These are phyloP conservation scores for Pouteria glomerata DNA, from an alignment of 148 eudicot genomes.

Conservation along the genomic window DNA sequence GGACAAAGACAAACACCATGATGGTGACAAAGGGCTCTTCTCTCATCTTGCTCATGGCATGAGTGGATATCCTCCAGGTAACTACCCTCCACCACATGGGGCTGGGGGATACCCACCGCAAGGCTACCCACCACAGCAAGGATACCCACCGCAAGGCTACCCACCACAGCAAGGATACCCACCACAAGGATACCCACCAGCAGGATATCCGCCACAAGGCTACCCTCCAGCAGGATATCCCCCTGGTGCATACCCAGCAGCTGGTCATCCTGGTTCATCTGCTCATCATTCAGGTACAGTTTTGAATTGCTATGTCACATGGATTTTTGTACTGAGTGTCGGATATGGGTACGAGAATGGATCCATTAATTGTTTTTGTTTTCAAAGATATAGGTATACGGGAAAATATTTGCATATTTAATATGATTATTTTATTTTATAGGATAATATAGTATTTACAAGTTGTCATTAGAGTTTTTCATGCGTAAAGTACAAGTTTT, in stretches of 20 bases:
- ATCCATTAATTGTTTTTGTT: too few species aligned
- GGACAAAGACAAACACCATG: constrained; percentile 44
- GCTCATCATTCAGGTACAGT: constrained; percentile 41
- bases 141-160: constrained; percentile 25
- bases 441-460: too few species aligned
- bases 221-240: constrained; percentile 35
- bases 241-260: constrained; percentile 34
- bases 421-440: too few species aligned
- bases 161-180: constrained; percentile 27
- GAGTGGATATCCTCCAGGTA: constrained; percentile 35
- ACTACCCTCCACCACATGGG: constrained; percentile 20
- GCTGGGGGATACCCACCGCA: constrained; percentile 30
- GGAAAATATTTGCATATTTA: too few species aligned
- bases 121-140: constrained; percentile 22
- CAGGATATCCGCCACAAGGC: constrained; percentile 31
- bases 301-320: too few species aligned
- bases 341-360: too few species aligned
- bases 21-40: constrained; percentile 57
- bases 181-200: constrained; percentile 26
- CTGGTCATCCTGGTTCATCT: constrained; percentile 29
- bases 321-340: too few species aligned
- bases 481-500: too few species aligned
- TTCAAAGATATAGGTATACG: too few species aligned
- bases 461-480: too few species aligned
- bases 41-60: constrained; percentile 37